Percentiles rank a stretch among this genome's conserved stretches.
These are phyloP conservation scores for Mikania micrantha DNA, from an alignment of 129 eudicot genomes.

Conservation along the genomic window DNA sequence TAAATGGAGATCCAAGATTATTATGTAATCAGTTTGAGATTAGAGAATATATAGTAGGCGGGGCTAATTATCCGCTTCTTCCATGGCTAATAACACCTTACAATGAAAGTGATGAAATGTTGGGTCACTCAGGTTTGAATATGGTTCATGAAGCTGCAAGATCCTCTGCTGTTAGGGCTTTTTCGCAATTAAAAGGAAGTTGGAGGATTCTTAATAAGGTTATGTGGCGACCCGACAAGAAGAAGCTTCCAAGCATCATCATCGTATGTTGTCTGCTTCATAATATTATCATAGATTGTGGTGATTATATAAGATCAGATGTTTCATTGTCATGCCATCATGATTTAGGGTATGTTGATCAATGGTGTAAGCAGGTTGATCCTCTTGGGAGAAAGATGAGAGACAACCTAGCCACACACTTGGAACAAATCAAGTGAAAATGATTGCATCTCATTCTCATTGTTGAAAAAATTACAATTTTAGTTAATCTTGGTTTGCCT, in stretches of 20 bases:
- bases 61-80: constrained; percentile 73
- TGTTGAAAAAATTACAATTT: not conserved
- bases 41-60: constrained; percentile 76
- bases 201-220: constrained; percentile 98
- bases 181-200: constrained; percentile 73
- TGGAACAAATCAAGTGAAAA: constrained; percentile 30
- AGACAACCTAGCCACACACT: constrained; percentile 44
- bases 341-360: constrained; percentile 59
- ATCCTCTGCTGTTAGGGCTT: constrained; percentile 59
- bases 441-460: not conserved
- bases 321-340: constrained; percentile 63
- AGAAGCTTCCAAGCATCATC: constrained; percentile 85
- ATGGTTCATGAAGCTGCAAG: constrained; percentile 57
- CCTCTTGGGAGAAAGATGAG: constrained; percentile 56
- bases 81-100: constrained; percentile 89
- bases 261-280: constrained; percentile 90
- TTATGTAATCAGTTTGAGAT: constrained; percentile 33
- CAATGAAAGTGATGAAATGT: constrained; percentile 29
- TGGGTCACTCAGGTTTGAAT: constrained; percentile 50
- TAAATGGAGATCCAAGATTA: constrained; percentile 40
- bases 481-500: no score
- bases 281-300: constrained; percentile 90
- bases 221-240: constrained; percentile 97
- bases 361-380: constrained; percentile 58
- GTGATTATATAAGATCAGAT: constrained; percentile 51